Base-by-base conservation (phyloP, 306 rosid species). In the Echinosophora koreensis region DNA sequence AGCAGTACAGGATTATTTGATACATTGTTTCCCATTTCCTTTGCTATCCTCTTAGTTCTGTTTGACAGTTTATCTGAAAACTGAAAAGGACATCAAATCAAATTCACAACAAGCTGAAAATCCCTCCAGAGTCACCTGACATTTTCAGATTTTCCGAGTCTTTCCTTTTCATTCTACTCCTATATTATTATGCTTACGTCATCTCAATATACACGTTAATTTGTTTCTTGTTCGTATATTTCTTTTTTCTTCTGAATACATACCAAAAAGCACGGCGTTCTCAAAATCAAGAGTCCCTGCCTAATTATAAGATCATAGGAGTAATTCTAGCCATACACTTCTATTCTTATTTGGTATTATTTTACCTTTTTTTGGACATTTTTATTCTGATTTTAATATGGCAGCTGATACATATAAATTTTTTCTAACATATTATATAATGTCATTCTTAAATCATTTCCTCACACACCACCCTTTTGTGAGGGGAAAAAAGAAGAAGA, bases 71-170 rank as follows among this genome's bases (percentile, higher is more conserved):
- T 39, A 77, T 51, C 66, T 66, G 57, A 77, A 46, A 54, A 39
- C 66, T 66, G 57, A 77, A 46, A 54, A 39, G 27, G 74, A 69
- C 81, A 2, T 30, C 32, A 30, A 30, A 77, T 77, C 10, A 55
- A 27, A 39, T 52, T 66, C 57, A 65, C 22, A 51, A 37, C 65
- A 65, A 38, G 65, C 51, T 64, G 72, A 64, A 64, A 51, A 56
- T 76, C 76, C 64, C 73, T 76, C 28, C 67, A 58, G 77, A 73
- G 16, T 46, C 66, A 41, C 7, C 80, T 75, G 80, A 75, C 65
- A 76, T 17, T 50, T 62, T 37, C 65, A 35, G 80, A 76, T 17
- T 50, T 62, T 37, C 65, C 35, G 80, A 39, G 38, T 42, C 50
- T 15, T 15, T 61, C 70, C 70, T 63, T 74, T 61, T 62, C 79